Conservation (phyloP, 106 monocot genomes). For the Platanthera guangdongensis region DNA sequence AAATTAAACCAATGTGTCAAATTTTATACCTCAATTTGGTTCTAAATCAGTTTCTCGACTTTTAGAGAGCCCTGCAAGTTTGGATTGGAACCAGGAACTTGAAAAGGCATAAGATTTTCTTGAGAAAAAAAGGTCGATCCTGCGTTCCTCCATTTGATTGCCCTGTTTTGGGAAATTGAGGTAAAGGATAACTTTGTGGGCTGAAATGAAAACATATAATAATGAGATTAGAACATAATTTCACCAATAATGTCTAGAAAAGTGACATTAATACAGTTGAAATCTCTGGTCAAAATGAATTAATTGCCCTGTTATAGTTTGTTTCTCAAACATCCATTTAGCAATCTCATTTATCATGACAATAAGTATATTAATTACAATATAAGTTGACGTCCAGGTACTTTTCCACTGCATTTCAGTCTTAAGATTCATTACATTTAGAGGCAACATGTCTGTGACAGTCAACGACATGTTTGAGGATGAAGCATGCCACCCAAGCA, state of each 20-base stretch:
- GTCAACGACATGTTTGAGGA: too few relatives aligned
- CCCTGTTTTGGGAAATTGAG: neutral
- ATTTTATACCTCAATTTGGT: neutral
- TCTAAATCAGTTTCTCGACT: slow-evolving; percentile 4
- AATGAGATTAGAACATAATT: neutral
- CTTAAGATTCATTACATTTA: too few relatives aligned
- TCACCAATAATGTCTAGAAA: neutral
- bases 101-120: neutral
- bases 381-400: too few relatives aligned
- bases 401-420: too few relatives aligned
- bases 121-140: neutral
- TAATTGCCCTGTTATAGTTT: too few relatives aligned
- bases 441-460: too few relatives aligned
- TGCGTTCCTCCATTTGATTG: neutral
- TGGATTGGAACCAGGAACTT: slow-evolving; percentile 1
- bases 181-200: neutral
- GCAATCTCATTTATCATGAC: too few relatives aligned
- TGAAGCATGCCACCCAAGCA: too few relatives aligned
- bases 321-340: too few relatives aligned
- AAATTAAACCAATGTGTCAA: neutral
- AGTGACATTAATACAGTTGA: neutral
- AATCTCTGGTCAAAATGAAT: neutral
- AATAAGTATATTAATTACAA: too few relatives aligned
- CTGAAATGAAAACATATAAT: slow-evolving; percentile 1
- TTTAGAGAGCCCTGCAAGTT: neutral